Evolutionary conservation across 164 flowering plant species (phyloP).

Genomic region (Paratinospora sagittata): DNA sequence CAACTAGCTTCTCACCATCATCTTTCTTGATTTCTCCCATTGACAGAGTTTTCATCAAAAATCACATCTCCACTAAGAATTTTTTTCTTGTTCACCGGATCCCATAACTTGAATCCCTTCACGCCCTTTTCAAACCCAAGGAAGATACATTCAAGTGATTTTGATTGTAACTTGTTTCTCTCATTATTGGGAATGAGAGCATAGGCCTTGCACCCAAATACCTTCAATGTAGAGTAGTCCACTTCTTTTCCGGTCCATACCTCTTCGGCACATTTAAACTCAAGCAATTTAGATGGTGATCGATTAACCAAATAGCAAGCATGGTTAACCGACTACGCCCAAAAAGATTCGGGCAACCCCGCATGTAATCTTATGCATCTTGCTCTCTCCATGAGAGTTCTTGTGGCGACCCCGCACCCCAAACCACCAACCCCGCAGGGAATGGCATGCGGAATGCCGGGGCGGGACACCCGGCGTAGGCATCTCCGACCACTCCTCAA

Average conservation of each 20-base stretch:
- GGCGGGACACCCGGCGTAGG: too few relatives aligned
- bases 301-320: constrained; percentile 1
- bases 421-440: too few relatives aligned
- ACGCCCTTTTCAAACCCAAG: neutral
- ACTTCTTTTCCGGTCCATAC: neutral
- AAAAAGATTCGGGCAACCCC: neutral
- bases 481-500: too few relatives aligned
- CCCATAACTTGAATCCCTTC: constrained; percentile 1
- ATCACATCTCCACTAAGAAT: neutral
- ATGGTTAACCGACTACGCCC: neutral
- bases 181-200: constrained; percentile 2
- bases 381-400: neutral
- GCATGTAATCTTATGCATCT: neutral
- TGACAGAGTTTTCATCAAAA: too few relatives aligned
- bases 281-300: neutral
- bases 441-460: too few relatives aligned
- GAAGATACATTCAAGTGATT: neutral
- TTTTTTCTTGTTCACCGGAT: neutral
- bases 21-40: neutral
- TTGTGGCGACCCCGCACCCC: too few relatives aligned
- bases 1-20: neutral
- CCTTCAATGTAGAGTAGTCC: constrained; percentile 3
- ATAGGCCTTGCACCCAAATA: neutral
- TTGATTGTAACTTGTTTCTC: neutral
- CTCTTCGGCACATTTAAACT: neutral